Evolutionary conservation across 495 filamentous ascomycete species (phyloP), one percentile per base, ranked within the genome.

Genomic region (Talaromyces adpressus): DNA sequence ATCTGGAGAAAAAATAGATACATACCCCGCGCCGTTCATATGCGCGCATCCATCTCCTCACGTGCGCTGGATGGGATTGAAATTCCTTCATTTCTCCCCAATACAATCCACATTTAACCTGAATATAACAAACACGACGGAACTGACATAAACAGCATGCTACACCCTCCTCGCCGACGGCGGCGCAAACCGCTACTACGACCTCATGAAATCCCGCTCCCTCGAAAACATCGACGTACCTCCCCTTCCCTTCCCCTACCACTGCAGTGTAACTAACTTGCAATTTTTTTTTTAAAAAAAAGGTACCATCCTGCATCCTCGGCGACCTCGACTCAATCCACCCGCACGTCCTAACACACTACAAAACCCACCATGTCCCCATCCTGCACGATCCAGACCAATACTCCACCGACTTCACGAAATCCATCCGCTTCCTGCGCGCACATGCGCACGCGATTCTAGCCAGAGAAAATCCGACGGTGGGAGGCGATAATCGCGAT

Each of bases 291-390:
- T n/a, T n/a, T n/a, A 4, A 51, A 62, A 2, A 57, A 23, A 32
- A 82, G 77, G 69, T 87, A 51, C 90, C 93, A 0, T 70, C 86
- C 66, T 71, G 77, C 49, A 91, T 98, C 62, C 84, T 91, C 66
- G 94, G 94, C 59, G 94, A 98, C 69, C 80, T 98, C 1, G 94
- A 98, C 79, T 97, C 92, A 16, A 76, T 97, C 18, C 74, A 71
- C 3, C 77, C 83, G 11, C 71, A 80, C 20, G 77, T 88, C 0
- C 78, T 77, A 41, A 36, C 72, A 2, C 88, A 88, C 71, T 97
- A 91, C 77, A 70, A 77, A 47, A 63, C 71, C 0, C 76, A 73
- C 9, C 75, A 75, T 5, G 82, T 85, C 0, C 63, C 77, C 20
- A 76, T 97, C 39, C 76, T 90, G 61, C 71, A 84, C 66, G 85